Evolutionary conservation across 2,329 filamentous ascomycete species (phyloP).

Genomic region (Tolypocladium sp.): DNA sequence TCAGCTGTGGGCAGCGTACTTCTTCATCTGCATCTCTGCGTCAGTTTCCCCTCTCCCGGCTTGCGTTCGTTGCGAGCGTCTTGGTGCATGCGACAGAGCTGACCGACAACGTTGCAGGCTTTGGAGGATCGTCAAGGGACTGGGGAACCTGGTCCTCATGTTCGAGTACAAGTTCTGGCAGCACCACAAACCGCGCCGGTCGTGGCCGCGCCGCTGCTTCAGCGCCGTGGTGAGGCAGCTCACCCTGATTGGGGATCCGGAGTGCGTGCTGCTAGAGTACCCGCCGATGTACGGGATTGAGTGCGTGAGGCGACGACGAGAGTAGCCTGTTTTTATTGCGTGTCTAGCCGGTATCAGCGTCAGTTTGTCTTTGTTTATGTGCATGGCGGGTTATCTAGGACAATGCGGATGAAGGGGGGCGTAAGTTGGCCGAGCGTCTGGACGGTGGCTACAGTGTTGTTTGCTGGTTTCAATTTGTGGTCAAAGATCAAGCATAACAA

Average conservation of each 20-base stretch:
- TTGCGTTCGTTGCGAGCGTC: too few species aligned
- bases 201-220: conserved; percentile 12
- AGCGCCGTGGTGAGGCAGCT: conserved; percentile 19
- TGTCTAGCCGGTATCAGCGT: not conserved
- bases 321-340: not conserved
- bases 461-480: too few species aligned
- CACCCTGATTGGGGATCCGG: conserved; percentile 33
- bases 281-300: conserved; percentile 12
- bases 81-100: too few species aligned
- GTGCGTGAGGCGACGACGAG: not conserved
- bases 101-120: too few species aligned
- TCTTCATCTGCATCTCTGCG: too few species aligned
- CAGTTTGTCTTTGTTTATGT: not conserved
- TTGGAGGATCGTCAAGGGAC: conserved; percentile 22
- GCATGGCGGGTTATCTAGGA: too few species aligned
- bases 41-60: too few species aligned
- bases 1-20: too few species aligned
- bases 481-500: too few species aligned
- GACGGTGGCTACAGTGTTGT: too few species aligned
- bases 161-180: conserved; percentile 28
- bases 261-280: conserved; percentile 27
- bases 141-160: conserved; percentile 27
- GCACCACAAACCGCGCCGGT: conserved; percentile 20
- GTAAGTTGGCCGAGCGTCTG: too few species aligned
- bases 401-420: too few species aligned